Evolutionary conservation across 2,329 filamentous ascomycete species (phyloP), one percentile per base, ranked within the genome.

Genomic region (Nigrograna mackinnonii): DNA sequence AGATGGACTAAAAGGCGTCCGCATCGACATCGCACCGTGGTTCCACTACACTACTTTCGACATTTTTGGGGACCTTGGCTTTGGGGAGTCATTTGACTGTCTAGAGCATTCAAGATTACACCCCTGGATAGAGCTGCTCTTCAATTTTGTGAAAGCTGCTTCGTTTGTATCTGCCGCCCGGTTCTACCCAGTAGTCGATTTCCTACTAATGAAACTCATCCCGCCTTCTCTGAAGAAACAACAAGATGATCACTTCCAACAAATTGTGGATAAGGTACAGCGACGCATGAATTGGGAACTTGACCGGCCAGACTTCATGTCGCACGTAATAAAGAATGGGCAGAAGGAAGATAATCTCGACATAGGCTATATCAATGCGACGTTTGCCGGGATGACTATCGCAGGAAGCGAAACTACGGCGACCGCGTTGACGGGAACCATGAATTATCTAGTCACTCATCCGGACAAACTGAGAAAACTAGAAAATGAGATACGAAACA

Each of bases 11-110:
- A 28, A 28, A 7, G 22, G 22, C 13, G 17, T 13, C 7, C 6
- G 12, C 19, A 13, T 22, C 20, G 22, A 38, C 16, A 33, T 33
- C 3, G 31, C 7, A 21, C 41, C 5, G 3, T 49, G 43, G 46
- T 16, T 49, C 18, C 40, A 49, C n/a, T 50, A 41, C 47, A 26
- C 24, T 20, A 47, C 47, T 17, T 44, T 50, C 22, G 47, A 50
- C 31, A 49, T 57, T 6, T 50, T 60, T 26, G 53, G 53, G 1
- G 59, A 61, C 33, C 48, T 62, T 2, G 40, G 37, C 7, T 50
- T 61, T 21, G 58, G 59, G 2, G 52, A 61, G 31, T 35, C 43
- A 5, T 64, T 63, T 28, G 35, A 49, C 20, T 57, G 58, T 41
- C 54, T 64, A 4, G 31, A 60, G 11, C 41, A 42, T 14, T 39